Evolutionary conservation across 805 yeast species (phyloP).

Genomic region (Metschnikowia lunata): DNA sequence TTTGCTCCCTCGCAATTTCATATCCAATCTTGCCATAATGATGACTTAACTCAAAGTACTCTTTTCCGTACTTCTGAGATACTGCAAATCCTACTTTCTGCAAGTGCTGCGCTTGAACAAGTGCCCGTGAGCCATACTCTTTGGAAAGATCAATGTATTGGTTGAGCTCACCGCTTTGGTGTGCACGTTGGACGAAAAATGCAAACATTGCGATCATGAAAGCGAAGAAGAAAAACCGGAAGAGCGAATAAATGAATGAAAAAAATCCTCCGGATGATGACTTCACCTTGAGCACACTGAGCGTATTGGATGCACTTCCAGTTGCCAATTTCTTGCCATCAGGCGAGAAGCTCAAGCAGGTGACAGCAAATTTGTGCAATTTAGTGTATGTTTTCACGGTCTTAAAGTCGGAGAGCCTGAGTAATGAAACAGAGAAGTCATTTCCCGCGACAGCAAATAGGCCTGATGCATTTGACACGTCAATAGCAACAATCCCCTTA

Average conservation of each 20-base stretch:
- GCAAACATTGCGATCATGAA: conserved; percentile 31
- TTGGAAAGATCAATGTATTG: conserved; percentile 19
- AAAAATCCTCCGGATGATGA: conserved; percentile 16
- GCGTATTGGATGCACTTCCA: conserved; percentile 72
- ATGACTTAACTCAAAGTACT: conserved; percentile 18
- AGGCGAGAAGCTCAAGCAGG: conserved; percentile 65
- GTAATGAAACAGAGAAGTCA: conserved; percentile 62
- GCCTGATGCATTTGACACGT: conserved; percentile 39
- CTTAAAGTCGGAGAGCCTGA: conserved; percentile 49
- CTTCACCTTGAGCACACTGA: conserved; percentile 43
- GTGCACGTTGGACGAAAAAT: conserved; percentile 30
- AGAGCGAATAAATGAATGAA: conserved; percentile 32
- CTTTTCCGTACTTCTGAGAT: conserved; percentile 18
- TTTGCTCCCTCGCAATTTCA: conserved; percentile 14
- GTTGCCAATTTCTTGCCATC: conserved; percentile 64
- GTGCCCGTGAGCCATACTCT: conserved; percentile 17
- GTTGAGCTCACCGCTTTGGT: conserved; percentile 34
- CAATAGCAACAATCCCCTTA: conserved; percentile 52
- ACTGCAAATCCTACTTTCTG: conserved; percentile 11
- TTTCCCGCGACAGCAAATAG: conserved; percentile 57
- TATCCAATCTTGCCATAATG: conserved; percentile 21
- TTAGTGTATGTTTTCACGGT: conserved; percentile 48
- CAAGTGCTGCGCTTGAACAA: conserved; percentile 10
- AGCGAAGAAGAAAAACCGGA: conserved; percentile 31
- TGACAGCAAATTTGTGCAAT: conserved; percentile 75